A percentile compares a stretch with the other conserved stretches of the same genome.
Conservation (phyloP, 2,329 filamentous ascomycete species). For the Botrytis porri region DNA sequence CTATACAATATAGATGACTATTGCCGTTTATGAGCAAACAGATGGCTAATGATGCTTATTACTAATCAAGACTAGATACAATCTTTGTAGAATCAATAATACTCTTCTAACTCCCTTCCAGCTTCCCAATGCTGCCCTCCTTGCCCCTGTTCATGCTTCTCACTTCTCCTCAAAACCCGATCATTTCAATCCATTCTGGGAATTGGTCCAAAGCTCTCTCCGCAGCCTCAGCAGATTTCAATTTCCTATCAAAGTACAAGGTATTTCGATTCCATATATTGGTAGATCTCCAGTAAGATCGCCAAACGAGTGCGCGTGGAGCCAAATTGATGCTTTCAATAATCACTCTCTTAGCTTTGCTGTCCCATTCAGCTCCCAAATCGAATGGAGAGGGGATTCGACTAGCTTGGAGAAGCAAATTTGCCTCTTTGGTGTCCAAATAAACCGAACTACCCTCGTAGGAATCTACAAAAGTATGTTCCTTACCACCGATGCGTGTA, state of each 20-base stretch:
- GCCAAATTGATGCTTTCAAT: not conserved
- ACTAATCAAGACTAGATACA: accelerated
- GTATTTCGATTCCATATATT: not conserved
- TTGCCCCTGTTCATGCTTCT: not conserved
- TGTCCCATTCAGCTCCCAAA: not conserved
- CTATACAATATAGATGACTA: no score
- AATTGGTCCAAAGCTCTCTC: not conserved
- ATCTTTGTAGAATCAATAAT: not conserved
- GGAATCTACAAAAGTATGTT: not conserved
- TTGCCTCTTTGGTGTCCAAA: not conserved
- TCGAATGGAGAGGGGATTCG: not conserved
- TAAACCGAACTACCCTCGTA: not conserved
- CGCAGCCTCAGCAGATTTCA: not conserved
- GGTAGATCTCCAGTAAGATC: not conserved
- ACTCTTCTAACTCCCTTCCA: not conserved
- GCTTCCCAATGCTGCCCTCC: not conserved
- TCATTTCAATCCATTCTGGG: not conserved
- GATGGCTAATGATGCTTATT: accelerated
- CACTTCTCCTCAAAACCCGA: not conserved
- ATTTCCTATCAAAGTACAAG: not conserved
- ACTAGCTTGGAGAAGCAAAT: not conserved
- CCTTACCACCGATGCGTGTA: not conserved
- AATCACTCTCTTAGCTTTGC: not conserved
- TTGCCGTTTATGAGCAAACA: no score
- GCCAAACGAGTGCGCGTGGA: not conserved